Base-by-base conservation (phyloP, 78 protist species). In the slime mould (Dictyostelium discoideum) region DNA sequence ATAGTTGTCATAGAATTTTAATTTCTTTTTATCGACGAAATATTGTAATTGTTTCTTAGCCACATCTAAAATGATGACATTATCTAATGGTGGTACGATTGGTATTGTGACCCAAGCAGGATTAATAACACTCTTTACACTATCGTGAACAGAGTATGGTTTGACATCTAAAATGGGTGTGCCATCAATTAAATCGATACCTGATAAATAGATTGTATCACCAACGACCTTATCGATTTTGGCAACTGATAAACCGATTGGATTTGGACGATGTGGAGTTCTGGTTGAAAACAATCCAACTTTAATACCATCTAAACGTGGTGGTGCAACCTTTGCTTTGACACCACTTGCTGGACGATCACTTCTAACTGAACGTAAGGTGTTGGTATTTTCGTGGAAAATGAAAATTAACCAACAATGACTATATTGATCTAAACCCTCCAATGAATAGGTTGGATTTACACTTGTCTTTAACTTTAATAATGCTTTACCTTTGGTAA, bases 371-470 rank as follows among this genome's bases (percentile, higher is more conserved):
- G 73, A n/a, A 46, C 95, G 46, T 10, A 93, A 86, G 8, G 89
- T 93, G 48, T 87, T 90, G 7, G 96, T 96, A 32, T 96, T 96
- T 37, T 88, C 93, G 32, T 93, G 89, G 85, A 95, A 96, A 24
- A 95, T 48, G 48, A 94, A 97, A 50, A 96, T 42, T 46, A 97
- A 86, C 98, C 98, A 97, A 60, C 96, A 89, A 88, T 97, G 98
- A 22, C 96, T 85, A 80, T 88, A 97, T 20, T 86, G 95, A n/a
- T 72, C 87, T 44, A 93, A 82, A 37, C 96, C 93, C 11, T 92
- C 96, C 24, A 92, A 80, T 39, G 86, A 48, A 16, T 73, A 84
- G 10, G 73, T 77, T n/a, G 92, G 80, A 48, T 94, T 82, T 24
- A 67, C 72, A 46, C 50, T 48, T 8, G 85, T 65, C n/a, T 63